Evolutionary conservation across 1,139 yeast genomes (phyloP).

Genomic region (Candida sp.): DNA sequence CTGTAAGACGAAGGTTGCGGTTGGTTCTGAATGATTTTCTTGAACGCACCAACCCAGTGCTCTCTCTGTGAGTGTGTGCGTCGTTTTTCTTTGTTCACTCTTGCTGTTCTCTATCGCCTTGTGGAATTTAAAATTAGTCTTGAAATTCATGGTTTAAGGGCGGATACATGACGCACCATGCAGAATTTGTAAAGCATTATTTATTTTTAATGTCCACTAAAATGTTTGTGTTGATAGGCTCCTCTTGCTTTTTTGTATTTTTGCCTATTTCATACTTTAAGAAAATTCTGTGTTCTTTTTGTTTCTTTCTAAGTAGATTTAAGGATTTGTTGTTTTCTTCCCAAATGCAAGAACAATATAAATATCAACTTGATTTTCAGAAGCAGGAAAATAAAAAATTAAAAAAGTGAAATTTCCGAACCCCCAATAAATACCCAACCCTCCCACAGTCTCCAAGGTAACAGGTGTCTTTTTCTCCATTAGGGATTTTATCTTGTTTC

Average conservation of each 20-base stretch:
- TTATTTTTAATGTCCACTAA: not conserved
- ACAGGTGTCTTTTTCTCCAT: not conserved
- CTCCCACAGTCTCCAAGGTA: too few relatives aligned
- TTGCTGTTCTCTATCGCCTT: not conserved
- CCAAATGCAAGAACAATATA: not conserved
- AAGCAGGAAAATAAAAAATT: not conserved
- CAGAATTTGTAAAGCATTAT: not conserved
- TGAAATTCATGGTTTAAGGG: constrained; percentile 1
- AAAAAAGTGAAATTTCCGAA: not conserved
- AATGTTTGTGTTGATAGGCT: not conserved
- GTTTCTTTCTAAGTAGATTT: not conserved
- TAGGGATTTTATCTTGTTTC: not conserved
- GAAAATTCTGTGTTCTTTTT: not conserved
- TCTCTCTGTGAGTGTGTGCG: not conserved
- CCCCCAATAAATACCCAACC: not conserved
- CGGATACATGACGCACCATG: not conserved
- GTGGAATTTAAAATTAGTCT: constrained; percentile 1
- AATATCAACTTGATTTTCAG: constrained; percentile 5
- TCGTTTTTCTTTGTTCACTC: not conserved
- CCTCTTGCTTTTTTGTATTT: not conserved
- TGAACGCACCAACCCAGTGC: not conserved
- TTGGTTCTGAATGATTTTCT: not conserved
- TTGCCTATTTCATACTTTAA: not conserved
- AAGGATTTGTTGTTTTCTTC: not conserved
- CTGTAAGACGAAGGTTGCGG: not conserved